These are phyloP conservation scores for Baorangia bicolor DNA, from an alignment of 768 basidiomycete genomes.

Conservation along the genomic window DNA sequence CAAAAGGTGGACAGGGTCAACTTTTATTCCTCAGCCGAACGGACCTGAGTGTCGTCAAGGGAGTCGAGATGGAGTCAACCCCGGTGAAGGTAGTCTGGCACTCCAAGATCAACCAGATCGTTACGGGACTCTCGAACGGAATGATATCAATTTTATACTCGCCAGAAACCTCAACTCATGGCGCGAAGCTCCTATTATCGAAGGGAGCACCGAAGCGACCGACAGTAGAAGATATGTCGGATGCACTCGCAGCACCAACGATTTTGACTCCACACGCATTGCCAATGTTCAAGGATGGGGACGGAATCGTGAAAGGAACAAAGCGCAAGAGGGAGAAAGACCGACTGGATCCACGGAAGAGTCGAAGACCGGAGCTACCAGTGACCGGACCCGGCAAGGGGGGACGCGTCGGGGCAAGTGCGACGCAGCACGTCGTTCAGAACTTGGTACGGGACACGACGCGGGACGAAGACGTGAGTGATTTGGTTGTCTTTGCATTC, in stretches of 20 bases:
- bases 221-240: slow-evolving; percentile 86
- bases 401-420: slow-evolving; percentile 93
- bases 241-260: slow-evolving; percentile 78
- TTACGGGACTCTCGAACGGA: slow-evolving; percentile 85
- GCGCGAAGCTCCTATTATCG: slow-evolving; percentile 84
- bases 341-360: slow-evolving; percentile 86
- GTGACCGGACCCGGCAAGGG: slow-evolving; percentile 92
- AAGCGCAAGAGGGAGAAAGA: slow-evolving; percentile 93
- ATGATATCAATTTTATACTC: slow-evolving; percentile 91
- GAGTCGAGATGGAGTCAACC: slow-evolving; percentile 66
- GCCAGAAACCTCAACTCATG: slow-evolving; percentile 84
- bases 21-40: slow-evolving; percentile 74
- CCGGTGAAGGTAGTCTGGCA: slow-evolving; percentile 96
- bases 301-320: slow-evolving; percentile 61
- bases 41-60: slow-evolving; percentile 65
- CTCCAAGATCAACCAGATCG: slow-evolving; percentile 94
- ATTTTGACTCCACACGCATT: slow-evolving; percentile 92
- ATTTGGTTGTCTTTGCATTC: slow-evolving; percentile 20
- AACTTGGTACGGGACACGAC: slow-evolving; percentile 89
- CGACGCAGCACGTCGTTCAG: slow-evolving; percentile 96
- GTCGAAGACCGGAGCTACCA: slow-evolving; percentile 87
- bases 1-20: slow-evolving; percentile 67
- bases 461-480: slow-evolving; percentile 91
- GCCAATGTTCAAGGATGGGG: slow-evolving; percentile 88
- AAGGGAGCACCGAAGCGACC: slow-evolving; percentile 84